Evolutionary conservation across 306 rosid species (phyloP).

Genomic region (Ceratonia siliqua): DNA sequence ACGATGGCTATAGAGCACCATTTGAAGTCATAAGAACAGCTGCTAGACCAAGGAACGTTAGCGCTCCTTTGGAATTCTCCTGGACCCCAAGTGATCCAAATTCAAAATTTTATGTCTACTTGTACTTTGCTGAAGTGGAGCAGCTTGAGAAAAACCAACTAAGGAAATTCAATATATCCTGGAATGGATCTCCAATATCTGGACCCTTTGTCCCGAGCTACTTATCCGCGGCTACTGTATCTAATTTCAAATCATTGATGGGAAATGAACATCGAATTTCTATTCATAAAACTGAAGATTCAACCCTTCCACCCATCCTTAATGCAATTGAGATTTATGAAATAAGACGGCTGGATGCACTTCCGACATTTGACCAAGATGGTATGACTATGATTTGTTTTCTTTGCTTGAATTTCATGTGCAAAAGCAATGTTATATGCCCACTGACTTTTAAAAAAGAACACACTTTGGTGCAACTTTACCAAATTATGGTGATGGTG

Average conservation of each 20-base stretch:
- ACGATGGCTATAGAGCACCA: constrained; percentile 55
- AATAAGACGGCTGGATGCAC: constrained; percentile 36
- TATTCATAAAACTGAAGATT: constrained; percentile 46
- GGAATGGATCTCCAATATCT: constrained; percentile 60
- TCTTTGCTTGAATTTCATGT: constrained; percentile 3
- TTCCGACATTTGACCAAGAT: constrained; percentile 49
- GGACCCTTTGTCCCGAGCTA: constrained; percentile 46
- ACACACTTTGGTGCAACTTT: background rate
- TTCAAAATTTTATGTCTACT: constrained; percentile 47
- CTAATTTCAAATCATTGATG: constrained; percentile 48
- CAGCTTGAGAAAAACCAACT: constrained; percentile 43
- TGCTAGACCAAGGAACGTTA: constrained; percentile 47
- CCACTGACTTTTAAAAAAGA: background rate
- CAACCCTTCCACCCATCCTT: constrained; percentile 65
- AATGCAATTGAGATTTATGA: constrained; percentile 63
- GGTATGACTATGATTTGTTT: constrained; percentile 51
- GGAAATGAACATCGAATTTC: constrained; percentile 65
- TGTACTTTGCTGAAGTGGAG: constrained; percentile 65
- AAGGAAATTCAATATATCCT: constrained; percentile 56
- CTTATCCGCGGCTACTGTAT: constrained; percentile 37
- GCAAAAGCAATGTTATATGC: background rate
- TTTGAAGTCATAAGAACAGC: constrained; percentile 56
- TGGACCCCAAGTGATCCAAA: constrained; percentile 48
- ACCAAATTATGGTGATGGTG: background rate
- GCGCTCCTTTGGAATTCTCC: constrained; percentile 45